Conservation (phyloP, 2,329 filamentous ascomycete species). For the Aspergillus alliaceus region DNA sequence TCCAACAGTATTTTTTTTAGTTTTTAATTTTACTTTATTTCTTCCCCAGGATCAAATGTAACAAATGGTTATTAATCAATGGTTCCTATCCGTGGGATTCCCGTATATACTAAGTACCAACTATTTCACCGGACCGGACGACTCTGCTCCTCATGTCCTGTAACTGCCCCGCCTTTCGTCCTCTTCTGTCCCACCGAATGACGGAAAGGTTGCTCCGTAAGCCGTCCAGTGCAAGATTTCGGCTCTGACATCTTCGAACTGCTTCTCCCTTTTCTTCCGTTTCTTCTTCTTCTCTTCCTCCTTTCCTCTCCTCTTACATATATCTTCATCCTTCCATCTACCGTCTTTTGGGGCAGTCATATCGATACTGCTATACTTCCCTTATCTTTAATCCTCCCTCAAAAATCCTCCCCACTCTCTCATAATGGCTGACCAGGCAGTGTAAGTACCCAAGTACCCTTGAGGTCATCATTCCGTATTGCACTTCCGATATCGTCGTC, state of each 20-base stretch:
- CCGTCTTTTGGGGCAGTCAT: constrained; percentile 7
- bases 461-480: background rate
- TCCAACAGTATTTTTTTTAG: background rate
- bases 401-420: constrained; percentile 15
- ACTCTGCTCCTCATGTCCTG: constrained; percentile 32
- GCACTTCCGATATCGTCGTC: background rate
- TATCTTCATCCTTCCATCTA: constrained; percentile 10
- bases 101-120: background rate
- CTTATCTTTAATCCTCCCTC: constrained; percentile 9
- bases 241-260: constrained; percentile 16
- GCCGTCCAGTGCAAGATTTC: constrained; percentile 12
- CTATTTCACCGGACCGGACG: constrained; percentile 29
- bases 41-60: no score
- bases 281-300: constrained; percentile 21
- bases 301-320: constrained; percentile 14
- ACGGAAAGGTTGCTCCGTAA: constrained; percentile 40
- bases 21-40: no score
- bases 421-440: constrained; percentile 47
- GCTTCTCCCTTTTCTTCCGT: constrained; percentile 26
- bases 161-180: constrained; percentile 21
- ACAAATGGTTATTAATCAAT: background rate
- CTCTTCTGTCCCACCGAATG: constrained; percentile 29
- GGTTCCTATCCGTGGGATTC: constrained; percentile 4
- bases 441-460: constrained; percentile 40
- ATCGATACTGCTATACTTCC: constrained; percentile 13